phyloP scores from a whole-genome alignment of 2,329 filamentous ascomycete species.

The Ceratocystis colombiana region DNA sequence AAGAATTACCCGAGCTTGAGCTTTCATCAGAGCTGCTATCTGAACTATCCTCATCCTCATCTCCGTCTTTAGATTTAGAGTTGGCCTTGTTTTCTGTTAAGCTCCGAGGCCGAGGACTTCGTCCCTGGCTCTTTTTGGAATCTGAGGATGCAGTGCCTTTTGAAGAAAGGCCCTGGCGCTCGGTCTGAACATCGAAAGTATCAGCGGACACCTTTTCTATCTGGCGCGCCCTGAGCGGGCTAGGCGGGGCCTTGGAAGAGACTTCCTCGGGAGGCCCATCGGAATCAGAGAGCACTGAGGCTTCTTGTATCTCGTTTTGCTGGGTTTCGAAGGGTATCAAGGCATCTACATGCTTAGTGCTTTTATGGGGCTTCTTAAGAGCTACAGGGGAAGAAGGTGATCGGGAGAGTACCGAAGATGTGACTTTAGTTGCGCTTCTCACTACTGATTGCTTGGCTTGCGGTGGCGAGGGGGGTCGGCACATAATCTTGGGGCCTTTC shows the following conservation, averaged over 20 bases:
- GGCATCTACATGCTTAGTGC: not conserved
- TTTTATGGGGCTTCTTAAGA: not conserved
- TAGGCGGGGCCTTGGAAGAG: not conserved
- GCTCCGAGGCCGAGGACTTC: not conserved
- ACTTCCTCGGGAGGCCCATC: slow-evolving; percentile 27
- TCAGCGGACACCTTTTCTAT: not conserved
- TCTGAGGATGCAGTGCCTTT: not conserved
- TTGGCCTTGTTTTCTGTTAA: not conserved
- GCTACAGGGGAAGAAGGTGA: not conserved
- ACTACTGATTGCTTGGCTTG: not conserved
- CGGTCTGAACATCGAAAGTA: no score
- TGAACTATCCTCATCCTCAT: slow-evolving; percentile 7
- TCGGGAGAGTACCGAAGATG: not conserved
- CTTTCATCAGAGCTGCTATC: slow-evolving; percentile 12
- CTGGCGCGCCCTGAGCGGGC: not conserved
- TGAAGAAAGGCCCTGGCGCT: not conserved
- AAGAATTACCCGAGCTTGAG: slow-evolving; percentile 17
- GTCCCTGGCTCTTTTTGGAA: not conserved
- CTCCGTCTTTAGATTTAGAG: not conserved
- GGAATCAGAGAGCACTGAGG: slow-evolving; percentile 31
- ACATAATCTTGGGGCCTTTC: not conserved
- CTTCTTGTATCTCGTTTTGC: not conserved
- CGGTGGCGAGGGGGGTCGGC: not conserved
- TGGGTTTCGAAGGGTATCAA: not conserved
- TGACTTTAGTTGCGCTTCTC: not conserved